Percentiles rank a stretch among this genome's conserved stretches.
Evolutionary conservation across 2,329 filamentous ascomycete species (phyloP).

Genomic region (Zalaria sp.): DNA sequence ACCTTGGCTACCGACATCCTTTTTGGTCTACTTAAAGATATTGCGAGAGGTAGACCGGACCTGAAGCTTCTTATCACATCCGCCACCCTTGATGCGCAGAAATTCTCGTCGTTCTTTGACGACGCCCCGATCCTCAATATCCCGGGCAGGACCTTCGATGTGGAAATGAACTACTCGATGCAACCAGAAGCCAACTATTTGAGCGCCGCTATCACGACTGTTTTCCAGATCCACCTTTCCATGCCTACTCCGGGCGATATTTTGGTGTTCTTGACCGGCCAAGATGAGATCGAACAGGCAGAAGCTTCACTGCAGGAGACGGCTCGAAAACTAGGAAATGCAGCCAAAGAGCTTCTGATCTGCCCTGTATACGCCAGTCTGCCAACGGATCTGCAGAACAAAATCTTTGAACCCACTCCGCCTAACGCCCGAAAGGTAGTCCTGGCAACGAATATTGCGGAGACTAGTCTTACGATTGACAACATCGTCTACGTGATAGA

Average conservation of each 20-base stretch:
- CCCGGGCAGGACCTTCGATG: slow-evolving; percentile 74
- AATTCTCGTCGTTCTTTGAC: slow-evolving; percentile 85
- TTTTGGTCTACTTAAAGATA: slow-evolving; percentile 75
- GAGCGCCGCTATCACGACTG: slow-evolving; percentile 76
- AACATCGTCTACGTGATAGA: slow-evolving; percentile 95
- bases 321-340: slow-evolving; percentile 68
- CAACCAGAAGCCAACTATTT: slow-evolving; percentile 91
- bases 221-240: slow-evolving; percentile 88
- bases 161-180: slow-evolving; percentile 82
- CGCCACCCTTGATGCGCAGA: slow-evolving; percentile 85
- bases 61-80: slow-evolving; percentile 85
- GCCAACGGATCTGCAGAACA: slow-evolving; percentile 76
- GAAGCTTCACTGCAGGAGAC: slow-evolving; percentile 77
- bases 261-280: slow-evolving; percentile 84
- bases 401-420: slow-evolving; percentile 90
- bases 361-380: slow-evolving; percentile 91
- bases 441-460: slow-evolving; percentile 90
- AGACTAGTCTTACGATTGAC: slow-evolving; percentile 90
- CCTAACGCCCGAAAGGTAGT: slow-evolving; percentile 79
- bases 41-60: slow-evolving; percentile 69
- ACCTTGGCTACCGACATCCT: slow-evolving; percentile 85
- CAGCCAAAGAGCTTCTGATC: slow-evolving; percentile 75
- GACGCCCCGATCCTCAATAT: slow-evolving; percentile 91
- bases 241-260: slow-evolving; percentile 72
- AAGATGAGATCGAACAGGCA: slow-evolving; percentile 88